phyloP scores from a whole-genome alignment of 108 stramenopile genomes.

The Fragilaria radians region DNA sequence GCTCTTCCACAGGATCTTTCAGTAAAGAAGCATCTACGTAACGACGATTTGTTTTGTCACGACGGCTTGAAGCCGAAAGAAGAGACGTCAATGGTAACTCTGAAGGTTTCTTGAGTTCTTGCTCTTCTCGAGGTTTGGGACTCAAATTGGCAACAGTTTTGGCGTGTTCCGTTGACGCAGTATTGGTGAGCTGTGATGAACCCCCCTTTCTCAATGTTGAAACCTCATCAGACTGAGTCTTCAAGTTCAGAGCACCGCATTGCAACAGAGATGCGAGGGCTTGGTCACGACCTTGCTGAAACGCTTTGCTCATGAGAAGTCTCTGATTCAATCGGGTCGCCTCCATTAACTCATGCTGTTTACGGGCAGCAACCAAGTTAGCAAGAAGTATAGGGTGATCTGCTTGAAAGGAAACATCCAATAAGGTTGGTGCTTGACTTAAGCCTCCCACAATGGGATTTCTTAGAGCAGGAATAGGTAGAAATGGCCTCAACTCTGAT shows the following conservation, averaged over 20 bases:
- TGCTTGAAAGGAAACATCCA: no score
- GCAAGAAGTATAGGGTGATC: neutral
- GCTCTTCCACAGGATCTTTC: conserved; percentile 18
- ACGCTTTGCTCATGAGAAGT: neutral
- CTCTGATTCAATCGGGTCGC: neutral
- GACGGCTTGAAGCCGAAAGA: neutral
- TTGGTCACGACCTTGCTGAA: neutral
- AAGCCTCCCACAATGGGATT: no score
- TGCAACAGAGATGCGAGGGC: neutral
- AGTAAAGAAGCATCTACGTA: conserved; percentile 18
- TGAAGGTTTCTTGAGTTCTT: neutral
- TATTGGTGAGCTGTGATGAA: neutral
- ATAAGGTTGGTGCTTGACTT: no score
- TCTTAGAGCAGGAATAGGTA: no score
- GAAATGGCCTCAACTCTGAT: no score
- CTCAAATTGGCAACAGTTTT: no score
- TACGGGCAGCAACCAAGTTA: neutral
- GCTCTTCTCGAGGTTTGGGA: no score
- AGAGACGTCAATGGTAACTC: neutral
- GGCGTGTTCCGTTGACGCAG: neutral
- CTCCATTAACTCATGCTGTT: neutral
- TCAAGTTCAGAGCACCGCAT: neutral
- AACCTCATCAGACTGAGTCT: no score
- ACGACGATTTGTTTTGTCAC: neutral
- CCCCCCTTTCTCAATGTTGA: no score